A percentile compares a stretch with the other conserved stretches of the same genome.
These are phyloP conservation scores for Suhomyces terraborum DNA, from an alignment of 1,139 yeast species.

Conservation along the genomic window DNA sequence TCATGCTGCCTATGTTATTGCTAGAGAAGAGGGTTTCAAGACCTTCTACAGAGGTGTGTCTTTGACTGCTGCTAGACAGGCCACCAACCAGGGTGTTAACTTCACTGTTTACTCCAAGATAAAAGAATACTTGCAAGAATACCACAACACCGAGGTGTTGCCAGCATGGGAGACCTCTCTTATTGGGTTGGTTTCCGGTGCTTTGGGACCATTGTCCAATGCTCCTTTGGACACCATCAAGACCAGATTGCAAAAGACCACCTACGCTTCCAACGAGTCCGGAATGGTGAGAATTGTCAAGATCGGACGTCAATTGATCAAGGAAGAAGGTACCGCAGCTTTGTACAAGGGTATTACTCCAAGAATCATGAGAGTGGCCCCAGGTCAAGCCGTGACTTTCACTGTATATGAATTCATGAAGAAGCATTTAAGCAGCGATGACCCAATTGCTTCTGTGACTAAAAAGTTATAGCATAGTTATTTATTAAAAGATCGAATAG, in stretches of 20 bases:
- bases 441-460: slow-evolving; percentile 21
- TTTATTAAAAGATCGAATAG: slow-evolving; percentile 6
- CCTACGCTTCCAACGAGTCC: slow-evolving; percentile 68
- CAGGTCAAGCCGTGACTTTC: slow-evolving; percentile 98
- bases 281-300: slow-evolving; percentile 76
- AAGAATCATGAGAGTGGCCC: slow-evolving; percentile 98
- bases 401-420: slow-evolving; percentile 93
- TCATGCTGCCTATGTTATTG: slow-evolving; percentile 83
- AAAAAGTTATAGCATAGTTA: slow-evolving; percentile 27
- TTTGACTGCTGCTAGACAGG: slow-evolving; percentile 96
- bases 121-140: slow-evolving; percentile 67
- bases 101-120: slow-evolving; percentile 92
- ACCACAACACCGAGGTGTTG: slow-evolving; percentile 63
- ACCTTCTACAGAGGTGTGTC: slow-evolving; percentile 94
- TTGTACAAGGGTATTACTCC: slow-evolving; percentile 97
- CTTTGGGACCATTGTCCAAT: slow-evolving; percentile 95
- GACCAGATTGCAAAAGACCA: slow-evolving; percentile 93
- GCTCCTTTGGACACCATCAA: slow-evolving; percentile 98
- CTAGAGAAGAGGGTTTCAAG: slow-evolving; percentile 86
- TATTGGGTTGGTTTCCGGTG: slow-evolving; percentile 92
- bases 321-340: slow-evolving; percentile 87
- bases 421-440: slow-evolving; percentile 54
- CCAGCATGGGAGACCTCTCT: slow-evolving; percentile 95
- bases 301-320: slow-evolving; percentile 78
- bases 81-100: slow-evolving; percentile 97